Conservation (phyloP, 768 basidiomycete species). For the Kwoniella mangroviensis region DNA sequence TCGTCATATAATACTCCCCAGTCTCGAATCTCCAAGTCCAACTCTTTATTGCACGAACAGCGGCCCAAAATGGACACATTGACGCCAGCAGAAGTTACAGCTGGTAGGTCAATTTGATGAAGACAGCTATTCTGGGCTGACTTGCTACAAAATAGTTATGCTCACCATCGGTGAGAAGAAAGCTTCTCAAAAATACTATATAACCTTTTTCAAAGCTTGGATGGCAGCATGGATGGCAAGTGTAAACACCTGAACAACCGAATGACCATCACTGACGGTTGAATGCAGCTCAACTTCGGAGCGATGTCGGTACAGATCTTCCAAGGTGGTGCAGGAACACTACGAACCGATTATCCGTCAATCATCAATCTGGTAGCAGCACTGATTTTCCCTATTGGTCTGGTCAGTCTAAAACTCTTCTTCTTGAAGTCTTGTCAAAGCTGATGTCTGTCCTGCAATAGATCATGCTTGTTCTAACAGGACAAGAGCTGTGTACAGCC, state of each 20-base stretch:
- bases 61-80: slow-evolving; percentile 21
- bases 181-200: slow-evolving; percentile 26
- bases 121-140: background rate
- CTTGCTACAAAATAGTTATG: slow-evolving; percentile 16
- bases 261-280: no score
- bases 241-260: background rate
- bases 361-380: slow-evolving; percentile 25
- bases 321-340: slow-evolving; percentile 28
- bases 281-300: slow-evolving; percentile 27
- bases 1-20: no score
- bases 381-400: slow-evolving; percentile 33
- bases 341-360: slow-evolving; percentile 31
- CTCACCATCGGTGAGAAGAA: slow-evolving; percentile 35
- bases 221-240: slow-evolving; percentile 37
- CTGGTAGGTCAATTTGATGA: slow-evolving; percentile 15
- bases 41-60: background rate
- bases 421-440: background rate
- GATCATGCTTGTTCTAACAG: slow-evolving; percentile 36
- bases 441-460: background rate
- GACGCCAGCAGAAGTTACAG: slow-evolving; percentile 33
- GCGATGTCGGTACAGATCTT: slow-evolving; percentile 32
- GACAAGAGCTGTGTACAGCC: slow-evolving; percentile 34
- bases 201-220: slow-evolving; percentile 38
- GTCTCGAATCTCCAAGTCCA: background rate
- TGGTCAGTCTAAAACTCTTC: slow-evolving; percentile 3